Base-by-base conservation (phyloP, 495 filamentous ascomycete genomes). In the Neurospora intermedia region DNA sequence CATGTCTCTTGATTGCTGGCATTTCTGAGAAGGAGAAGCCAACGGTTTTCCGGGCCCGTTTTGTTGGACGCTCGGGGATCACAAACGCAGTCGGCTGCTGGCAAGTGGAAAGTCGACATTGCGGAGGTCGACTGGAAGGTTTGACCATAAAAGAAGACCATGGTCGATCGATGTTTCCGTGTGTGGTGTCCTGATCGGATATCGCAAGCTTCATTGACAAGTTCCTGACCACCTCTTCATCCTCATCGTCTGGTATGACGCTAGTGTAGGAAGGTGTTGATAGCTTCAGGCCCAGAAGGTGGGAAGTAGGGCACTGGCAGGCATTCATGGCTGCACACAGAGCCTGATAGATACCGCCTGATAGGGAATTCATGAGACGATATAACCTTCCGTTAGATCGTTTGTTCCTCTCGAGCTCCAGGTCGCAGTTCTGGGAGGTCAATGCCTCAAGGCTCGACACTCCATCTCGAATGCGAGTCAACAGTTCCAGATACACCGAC, bases 361-460 rank as follows among this genome's bases (percentile, higher is more conserved):
- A 80, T 41, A 83, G 69, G 3, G 74, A 75, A 35, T 78, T 74
- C 27, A 83, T 74, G 20, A 79, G 66, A 7, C 73, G 73, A 38
- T 82, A 70, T 8, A 80, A 40, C 40, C 75, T 77, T 69, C 43
- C 73, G 40, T 76, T 75, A 0, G 78, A 80, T 27, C 75, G 73
- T 6, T 72, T 70, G 40, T 54, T 69, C 13, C 80, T 69, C 16
- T 43, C 45, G 0, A 79, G 78, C 43, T 80, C 77, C 11, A 84
- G 72, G n/a, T 80, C 77, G 39, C 82, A 74, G 48, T 78, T 81
- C 3, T 71, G 75, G 2, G 72, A 72, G 2, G 80, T 76, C 15
- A 84, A 75, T n/a, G 75, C 76, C 72, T 81, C 81, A 39, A 85
- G 75, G 16, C 75, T 79, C 1, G 74, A 75, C 27, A 83, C 80